These are phyloP conservation scores for Penicillium sp. DNA, from an alignment of 2,329 filamentous ascomycete genomes.

Conservation along the genomic window DNA sequence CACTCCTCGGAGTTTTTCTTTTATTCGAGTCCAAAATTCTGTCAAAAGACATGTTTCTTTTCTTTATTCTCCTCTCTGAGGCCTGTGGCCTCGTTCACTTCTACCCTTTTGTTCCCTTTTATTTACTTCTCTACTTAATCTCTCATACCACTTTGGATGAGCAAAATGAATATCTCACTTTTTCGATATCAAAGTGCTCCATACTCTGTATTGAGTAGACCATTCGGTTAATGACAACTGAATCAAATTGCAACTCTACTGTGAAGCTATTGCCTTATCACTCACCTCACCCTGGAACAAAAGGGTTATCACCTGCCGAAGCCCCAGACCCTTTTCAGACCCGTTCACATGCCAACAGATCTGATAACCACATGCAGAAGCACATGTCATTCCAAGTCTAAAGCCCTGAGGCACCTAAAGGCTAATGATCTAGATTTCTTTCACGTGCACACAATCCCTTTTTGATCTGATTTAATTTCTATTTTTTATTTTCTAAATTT, in stretches of 20 bases:
- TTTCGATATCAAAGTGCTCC: background rate
- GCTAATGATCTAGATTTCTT: background rate
- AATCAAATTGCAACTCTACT: too few relatives aligned
- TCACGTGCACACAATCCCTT: too few relatives aligned
- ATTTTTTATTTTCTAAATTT: too few relatives aligned
- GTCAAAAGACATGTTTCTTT: constrained; percentile 10
- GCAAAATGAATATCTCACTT: constrained; percentile 15
- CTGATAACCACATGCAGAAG: background rate
- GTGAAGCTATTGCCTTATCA: too few relatives aligned
- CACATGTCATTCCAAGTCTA: too few relatives aligned
- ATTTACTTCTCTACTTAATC: constrained; percentile 17
- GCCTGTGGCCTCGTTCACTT: constrained; percentile 23
- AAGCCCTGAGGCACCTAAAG: too few relatives aligned
- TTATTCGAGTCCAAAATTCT: constrained; percentile 20
- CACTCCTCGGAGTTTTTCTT: constrained; percentile 3
- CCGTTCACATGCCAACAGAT: background rate
- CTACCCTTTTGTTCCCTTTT: constrained; percentile 9
- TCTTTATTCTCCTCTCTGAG: constrained; percentile 24
- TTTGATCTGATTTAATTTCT: too few relatives aligned
- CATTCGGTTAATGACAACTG: too few relatives aligned
- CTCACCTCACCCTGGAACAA: too few relatives aligned
- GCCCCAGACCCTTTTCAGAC: background rate
- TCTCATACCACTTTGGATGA: constrained; percentile 12
- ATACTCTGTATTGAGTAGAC: too few relatives aligned
- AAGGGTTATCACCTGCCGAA: background rate